Evolutionary conservation across 345 rosid genomes (phyloP).

Genomic region (Microthlaspi erraticum): DNA sequence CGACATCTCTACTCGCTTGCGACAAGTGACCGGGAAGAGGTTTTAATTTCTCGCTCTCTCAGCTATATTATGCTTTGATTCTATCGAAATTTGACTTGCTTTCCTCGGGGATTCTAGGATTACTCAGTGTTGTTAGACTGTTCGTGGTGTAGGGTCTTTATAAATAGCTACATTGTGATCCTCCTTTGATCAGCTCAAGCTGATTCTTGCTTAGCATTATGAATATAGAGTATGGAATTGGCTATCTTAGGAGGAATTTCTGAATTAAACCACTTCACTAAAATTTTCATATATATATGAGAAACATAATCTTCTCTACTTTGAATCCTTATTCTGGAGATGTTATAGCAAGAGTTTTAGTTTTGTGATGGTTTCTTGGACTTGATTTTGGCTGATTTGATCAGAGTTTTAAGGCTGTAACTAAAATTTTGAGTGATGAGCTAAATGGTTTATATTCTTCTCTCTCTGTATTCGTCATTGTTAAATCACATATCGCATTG

Average conservation of each 20-base stretch:
- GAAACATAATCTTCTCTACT: not conserved
- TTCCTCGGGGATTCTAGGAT: constrained; percentile 12
- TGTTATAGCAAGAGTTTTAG: constrained; percentile 7
- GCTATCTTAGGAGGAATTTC: constrained; percentile 1
- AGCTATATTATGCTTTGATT: not conserved
- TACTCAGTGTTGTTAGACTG: constrained; percentile 25
- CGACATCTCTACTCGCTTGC: constrained; percentile 56
- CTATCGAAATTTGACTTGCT: not conserved
- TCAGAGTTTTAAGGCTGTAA: not conserved
- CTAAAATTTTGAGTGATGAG: constrained; percentile 14
- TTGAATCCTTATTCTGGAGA: not conserved
- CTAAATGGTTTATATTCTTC: constrained; percentile 16
- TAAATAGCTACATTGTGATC: constrained; percentile 15
- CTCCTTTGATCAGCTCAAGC: not conserved
- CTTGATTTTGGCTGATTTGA: not conserved
- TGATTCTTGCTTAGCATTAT: constrained; percentile 3
- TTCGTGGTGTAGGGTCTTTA: constrained; percentile 7
- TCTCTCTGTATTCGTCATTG: constrained; percentile 8
- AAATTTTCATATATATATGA: not conserved
- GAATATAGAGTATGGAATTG: not conserved
- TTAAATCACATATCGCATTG: not conserved
- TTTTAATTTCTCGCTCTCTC: constrained; percentile 30
- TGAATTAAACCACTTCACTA: not conserved
- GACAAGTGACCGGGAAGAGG: constrained; percentile 86
- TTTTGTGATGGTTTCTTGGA: not conserved